Percentiles rank a stretch among this genome's conserved stretches.
Evolutionary conservation across 805 yeast genomes (phyloP).

Genomic region (Sugiyamaella smithiae): DNA sequence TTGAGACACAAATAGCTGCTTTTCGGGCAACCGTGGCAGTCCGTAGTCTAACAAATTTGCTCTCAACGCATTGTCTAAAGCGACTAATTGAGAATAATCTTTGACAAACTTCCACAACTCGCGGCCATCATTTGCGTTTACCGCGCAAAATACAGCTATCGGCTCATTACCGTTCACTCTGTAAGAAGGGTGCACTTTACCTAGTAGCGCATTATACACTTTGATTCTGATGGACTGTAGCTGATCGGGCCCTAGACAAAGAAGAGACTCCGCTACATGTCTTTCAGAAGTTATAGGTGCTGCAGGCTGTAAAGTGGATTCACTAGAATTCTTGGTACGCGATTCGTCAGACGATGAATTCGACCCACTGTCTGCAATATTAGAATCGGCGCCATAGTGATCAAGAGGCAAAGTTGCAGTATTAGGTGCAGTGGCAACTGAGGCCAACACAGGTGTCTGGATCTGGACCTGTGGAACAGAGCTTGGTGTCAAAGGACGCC

Average conservation of each 20-base stretch:
- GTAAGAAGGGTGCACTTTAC: conserved; percentile 26
- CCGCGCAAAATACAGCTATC: conserved; percentile 56
- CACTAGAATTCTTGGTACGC: not conserved
- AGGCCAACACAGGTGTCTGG: not conserved
- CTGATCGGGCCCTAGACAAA: conserved; percentile 23
- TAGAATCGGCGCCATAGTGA: not conserved
- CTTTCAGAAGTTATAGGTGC: not conserved
- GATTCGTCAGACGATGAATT: not conserved
- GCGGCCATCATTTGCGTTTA: conserved; percentile 57
- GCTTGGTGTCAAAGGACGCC: not conserved
- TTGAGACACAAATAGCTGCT: conserved; percentile 51
- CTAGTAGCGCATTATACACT: conserved; percentile 23
- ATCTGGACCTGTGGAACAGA: not conserved
- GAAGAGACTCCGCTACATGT: not conserved
- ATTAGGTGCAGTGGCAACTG: not conserved
- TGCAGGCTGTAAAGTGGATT: not conserved
- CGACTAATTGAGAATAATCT: conserved; percentile 54
- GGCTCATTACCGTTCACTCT: conserved; percentile 47
- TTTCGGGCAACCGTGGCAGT: conserved; percentile 65
- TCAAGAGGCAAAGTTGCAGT: not conserved
- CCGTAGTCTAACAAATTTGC: conserved; percentile 34
- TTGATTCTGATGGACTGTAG: conserved; percentile 26
- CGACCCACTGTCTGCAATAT: not conserved
- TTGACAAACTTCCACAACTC: conserved; percentile 77
- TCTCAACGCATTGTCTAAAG: conserved; percentile 60